Base-by-base conservation (phyloP, 208 protist species). In the Trypanosoma platydactyli region DNA sequence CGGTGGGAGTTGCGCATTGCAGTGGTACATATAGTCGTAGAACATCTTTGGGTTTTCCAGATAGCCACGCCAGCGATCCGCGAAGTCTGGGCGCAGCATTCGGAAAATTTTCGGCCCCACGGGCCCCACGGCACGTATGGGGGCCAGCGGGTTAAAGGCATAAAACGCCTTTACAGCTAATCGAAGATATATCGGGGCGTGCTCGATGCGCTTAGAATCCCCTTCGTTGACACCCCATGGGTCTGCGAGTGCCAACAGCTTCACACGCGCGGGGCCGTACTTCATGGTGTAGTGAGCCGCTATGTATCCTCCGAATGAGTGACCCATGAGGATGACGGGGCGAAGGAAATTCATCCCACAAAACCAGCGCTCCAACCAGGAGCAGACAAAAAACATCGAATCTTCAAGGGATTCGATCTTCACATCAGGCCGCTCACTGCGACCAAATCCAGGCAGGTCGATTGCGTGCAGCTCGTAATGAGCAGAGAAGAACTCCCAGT, bases 1-100 rank as follows among this genome's bases (percentile, higher is more conserved):
- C 6, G 76, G 72, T 13, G 73, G 68, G 3, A 64, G 25, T 50
- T 80, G 83, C 49, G 77, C 83, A 51, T 89, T 92, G 76, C 78
- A 86, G 72, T 92, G 81, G 54, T 88, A 92, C 30, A 83, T 71
- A 55, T 92, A 92, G 58, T 92, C 83, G 52, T 86, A 86, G 57
- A 89, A 71, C 12, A 76, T 50, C 42, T 76, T 59, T 0, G 80
- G 67, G 60, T 89, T 66, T 16, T 53, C 63, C 25, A 89, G 58
- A 50, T 71, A 81, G 11, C 56, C 56, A 5, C 63, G 33, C 79
- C 81, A 92, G 20, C 74, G 71, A n/a, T 50, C 63, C 16, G 69
- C 62, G 53, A 92, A 88, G 66, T 87, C 83, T 24, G 80, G 83
- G 9, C 86, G 82, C 2, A 71, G 41, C 16, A 54, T 48, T 16